phyloP scores from a whole-genome alignment of 768 basidiomycete genomes.

The Auriscalpium vulgare region DNA sequence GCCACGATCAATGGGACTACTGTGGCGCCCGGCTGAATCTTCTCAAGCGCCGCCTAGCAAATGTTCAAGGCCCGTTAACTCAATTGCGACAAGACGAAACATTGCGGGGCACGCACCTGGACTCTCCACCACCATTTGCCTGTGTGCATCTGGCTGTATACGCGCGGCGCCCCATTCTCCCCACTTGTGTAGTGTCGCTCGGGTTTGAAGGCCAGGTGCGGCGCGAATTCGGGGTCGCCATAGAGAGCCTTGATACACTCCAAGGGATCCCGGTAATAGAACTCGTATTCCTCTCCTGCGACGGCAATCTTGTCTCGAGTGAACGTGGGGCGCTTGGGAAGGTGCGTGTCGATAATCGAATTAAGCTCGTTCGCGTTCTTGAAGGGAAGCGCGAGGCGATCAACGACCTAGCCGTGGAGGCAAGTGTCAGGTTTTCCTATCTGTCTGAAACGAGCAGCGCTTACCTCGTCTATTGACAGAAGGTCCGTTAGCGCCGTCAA shows the following conservation, averaged over 20 bases:
- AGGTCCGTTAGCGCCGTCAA: not conserved
- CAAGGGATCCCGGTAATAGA: conserved; percentile 1
- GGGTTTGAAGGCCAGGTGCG: conserved; percentile 3
- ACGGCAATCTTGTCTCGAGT: not conserved
- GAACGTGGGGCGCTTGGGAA: not conserved
- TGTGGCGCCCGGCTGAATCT: conserved; percentile 13
- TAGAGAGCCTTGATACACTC: conserved; percentile 4
- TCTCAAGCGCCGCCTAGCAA: no score
- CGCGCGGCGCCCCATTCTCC: not conserved
- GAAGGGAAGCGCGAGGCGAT: not conserved
- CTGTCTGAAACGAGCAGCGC: not conserved
- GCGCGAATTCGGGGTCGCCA: not conserved
- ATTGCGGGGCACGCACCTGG: conserved; percentile 8
- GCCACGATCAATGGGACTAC: conserved; percentile 22
- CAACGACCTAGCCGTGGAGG: not conserved
- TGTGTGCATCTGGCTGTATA: conserved; percentile 10
- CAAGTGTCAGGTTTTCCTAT: not conserved
- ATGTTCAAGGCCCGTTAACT: not conserved
- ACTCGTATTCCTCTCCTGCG: not conserved
- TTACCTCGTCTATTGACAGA: not conserved
- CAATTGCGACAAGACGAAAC: not conserved
- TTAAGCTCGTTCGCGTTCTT: not conserved
- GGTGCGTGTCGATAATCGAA: not conserved
- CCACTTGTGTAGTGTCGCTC: conserved; percentile 2
- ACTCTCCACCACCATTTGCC: conserved; percentile 16